Evolutionary conservation across 805 yeast species (phyloP), one percentile per base, ranked within the genome.

Genomic region (Saccharomycopsis javanensis): DNA sequence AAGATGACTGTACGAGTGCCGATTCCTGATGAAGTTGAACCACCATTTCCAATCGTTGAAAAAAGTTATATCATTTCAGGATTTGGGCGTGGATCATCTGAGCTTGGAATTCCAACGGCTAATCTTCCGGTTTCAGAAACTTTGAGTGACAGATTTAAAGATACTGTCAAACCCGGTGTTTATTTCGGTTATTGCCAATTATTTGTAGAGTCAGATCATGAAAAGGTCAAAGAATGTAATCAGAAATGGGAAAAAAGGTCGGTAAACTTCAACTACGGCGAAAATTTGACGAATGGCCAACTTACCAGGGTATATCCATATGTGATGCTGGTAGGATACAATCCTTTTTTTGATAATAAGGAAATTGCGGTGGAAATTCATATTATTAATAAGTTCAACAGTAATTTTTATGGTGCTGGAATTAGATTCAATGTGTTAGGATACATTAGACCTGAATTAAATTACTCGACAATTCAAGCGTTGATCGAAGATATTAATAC

Each of bases 301-400:
- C 71, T 77, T 1, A 75, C 75, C 54, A 70, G 71, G 18, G 76
- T 76, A 1, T 72, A 82, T 27, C 97, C 97, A 0, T 89, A 90
- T 84, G 99, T 94, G 7, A 85, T 92, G 88, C 88, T 96, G 7
- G 77, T 94, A 18, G 99, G 99, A 1, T 88, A 90, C 87, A 94
- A 94, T 67, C 98, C 99, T 38, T 92, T 85, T 68, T 94, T 82
- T 72, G 79, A 83, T 27, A 91, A 94, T 69, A 75, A 80, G 53
- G 79, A 79, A 64, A 88, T 88, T 70, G 83, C 96, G 0, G 95
- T 94, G 3, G 96, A 94, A 65, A 74, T 94, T 23, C 97, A 94
- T 69, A 78, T 94, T 4, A 75, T 94, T 56, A 95, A 89, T 71
- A 71, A 83, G 48, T 94, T 90, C 65, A 61, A 66, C 0, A 7